Evolutionary conservation across 768 basidiomycete genomes (phyloP).

Genomic region (Trametopsis cervina): DNA sequence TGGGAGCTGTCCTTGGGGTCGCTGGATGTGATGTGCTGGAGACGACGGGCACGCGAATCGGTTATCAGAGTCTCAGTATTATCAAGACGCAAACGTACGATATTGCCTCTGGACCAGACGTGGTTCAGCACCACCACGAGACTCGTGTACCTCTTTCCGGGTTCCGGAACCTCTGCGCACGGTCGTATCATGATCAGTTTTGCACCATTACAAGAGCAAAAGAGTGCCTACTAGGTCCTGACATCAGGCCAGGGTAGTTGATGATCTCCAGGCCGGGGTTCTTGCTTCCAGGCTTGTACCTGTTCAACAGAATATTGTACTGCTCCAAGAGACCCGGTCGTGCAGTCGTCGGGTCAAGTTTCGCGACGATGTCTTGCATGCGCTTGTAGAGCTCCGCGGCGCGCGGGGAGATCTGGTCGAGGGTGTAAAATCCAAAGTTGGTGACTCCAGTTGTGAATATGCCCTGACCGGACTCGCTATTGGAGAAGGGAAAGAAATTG

Average conservation of each 20-base stretch:
- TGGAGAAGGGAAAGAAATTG: background rate
- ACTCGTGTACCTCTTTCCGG: slow-evolving; percentile 21
- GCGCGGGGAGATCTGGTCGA: background rate
- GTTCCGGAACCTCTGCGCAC: slow-evolving; percentile 9
- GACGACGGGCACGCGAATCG: background rate
- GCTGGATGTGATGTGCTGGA: slow-evolving; percentile 17
- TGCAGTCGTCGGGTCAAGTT: background rate
- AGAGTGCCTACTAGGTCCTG: background rate
- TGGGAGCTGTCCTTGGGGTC: slow-evolving; percentile 20
- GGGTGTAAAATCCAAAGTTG: slow-evolving; percentile 3
- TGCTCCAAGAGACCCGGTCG: slow-evolving; percentile 20
- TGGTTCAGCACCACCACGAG: slow-evolving; percentile 19
- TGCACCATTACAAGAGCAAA: background rate
- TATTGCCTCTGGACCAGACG: slow-evolving; percentile 25
- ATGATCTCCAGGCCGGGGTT: slow-evolving; percentile 20
- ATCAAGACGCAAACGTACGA: too few species aligned
- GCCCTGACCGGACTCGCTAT: slow-evolving; percentile 2
- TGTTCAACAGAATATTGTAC: slow-evolving; percentile 17
- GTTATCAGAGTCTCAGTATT: too few species aligned
- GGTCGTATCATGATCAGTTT: background rate
- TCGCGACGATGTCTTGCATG: slow-evolving; percentile 5
- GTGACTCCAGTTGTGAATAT: slow-evolving; percentile 10
- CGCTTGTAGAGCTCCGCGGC: background rate
- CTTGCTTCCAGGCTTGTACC: slow-evolving; percentile 12
- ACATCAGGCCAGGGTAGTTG: slow-evolving; percentile 11